Evolutionary conservation across 805 yeast genomes (phyloP), one percentile per base, ranked within the genome.

Genomic region (Schizosaccharomyces cryophilus): DNA sequence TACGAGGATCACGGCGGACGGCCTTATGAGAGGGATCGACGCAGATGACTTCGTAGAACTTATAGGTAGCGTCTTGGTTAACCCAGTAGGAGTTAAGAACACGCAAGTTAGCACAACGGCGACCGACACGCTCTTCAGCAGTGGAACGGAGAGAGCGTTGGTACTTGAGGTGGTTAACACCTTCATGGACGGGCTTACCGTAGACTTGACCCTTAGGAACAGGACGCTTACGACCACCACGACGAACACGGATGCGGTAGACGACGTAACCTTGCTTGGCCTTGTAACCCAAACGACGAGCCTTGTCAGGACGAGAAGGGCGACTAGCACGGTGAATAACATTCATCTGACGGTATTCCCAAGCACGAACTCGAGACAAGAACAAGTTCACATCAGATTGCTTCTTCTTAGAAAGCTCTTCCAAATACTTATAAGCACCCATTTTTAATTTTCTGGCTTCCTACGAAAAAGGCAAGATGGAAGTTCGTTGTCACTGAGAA

Each of bases 151-250:
- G 81, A 67, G 96, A 84, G 80, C 90, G 87, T 82, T 93, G 98
- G 95, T 88, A 89, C 82, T 93, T 93, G 81, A 93, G 86, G 78
- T 93, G 96, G 82, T 82, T 83, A 70, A 93, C 93, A 87, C 98
- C 98, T 81, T 87, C 95, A 95, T 93, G 93, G 82, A 98, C 93
- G 84, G 98, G 98, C 86, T 93, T 93, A 87, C 66, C 66, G 84
- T 93, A 90, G 76, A 97, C 93, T 74, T 96, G 97, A 87, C 98
- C 98, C 93, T 93, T 93, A 81, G 94, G 88, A 73, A 85, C 96
- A 73, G 96, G 96, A 81, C 95, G 87, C 96, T 93, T 93, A 86
- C 98, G 89, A 83, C 90, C 90, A 83, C 98, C 98, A 80, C 98
- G 87, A 81, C 97, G 87, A 73, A 93, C 97, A 80, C 98, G 87